Percentiles rank a stretch among this genome's conserved stretches.
Conservation (phyloP, 257 asterid species). For the Solanum corneliomulleri region DNA sequence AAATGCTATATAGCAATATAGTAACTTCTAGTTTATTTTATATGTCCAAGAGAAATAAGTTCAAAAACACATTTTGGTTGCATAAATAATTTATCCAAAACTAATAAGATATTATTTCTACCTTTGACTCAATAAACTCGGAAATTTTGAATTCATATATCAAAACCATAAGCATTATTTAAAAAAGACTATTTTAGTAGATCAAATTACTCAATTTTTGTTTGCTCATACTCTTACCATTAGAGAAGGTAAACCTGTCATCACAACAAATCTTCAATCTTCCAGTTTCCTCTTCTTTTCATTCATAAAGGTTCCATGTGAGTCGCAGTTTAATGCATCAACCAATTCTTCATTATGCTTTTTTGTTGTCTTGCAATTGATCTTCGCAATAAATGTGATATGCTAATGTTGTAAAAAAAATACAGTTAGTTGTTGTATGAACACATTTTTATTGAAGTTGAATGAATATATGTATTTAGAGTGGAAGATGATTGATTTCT, state of each 20-base stretch:
- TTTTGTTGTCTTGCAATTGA: background rate
- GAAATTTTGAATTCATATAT: no score
- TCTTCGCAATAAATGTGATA: background rate
- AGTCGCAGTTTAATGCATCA: background rate
- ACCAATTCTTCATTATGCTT: background rate
- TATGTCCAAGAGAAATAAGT: no score
- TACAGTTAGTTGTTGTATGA: no score
- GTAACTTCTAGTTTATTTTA: no score
- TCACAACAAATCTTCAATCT: background rate
- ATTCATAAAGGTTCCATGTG: no score
- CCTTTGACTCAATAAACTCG: no score
- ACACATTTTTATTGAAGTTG: no score
- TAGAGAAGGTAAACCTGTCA: background rate
- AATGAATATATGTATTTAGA: no score
- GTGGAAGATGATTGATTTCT: background rate
- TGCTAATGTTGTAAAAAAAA: background rate
- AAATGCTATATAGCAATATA: no score
- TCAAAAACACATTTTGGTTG: no score
- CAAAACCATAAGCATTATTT: background rate
- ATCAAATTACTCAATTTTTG: background rate
- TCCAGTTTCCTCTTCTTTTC: background rate
- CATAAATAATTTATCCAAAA: no score
- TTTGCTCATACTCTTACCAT: background rate
- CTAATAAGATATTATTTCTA: no score
- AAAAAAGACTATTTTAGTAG: background rate